Evolutionary conservation across 2,329 filamentous ascomycete species (phyloP), one percentile per base, ranked within the genome.

Genomic region (Colletotrichum nymphaeae): DNA sequence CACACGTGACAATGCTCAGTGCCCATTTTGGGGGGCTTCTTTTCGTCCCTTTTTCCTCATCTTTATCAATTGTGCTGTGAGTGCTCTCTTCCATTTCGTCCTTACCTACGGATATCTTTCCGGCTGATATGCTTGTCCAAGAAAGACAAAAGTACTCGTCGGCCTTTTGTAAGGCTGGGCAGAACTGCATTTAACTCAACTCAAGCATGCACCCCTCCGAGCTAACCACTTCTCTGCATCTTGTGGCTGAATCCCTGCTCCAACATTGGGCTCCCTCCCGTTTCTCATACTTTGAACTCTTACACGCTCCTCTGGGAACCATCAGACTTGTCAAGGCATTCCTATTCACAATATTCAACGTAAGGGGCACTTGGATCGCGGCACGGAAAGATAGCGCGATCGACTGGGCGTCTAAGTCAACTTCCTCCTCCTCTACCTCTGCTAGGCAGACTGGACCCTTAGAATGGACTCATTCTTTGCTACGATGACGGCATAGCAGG

Each of bases 121-220:
- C 32, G 32, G 37, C 37, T 42, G 8, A 42, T 42, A 42, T 42
- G 37, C 16, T 19, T 42, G 37, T 12, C 30, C 12, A 64, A 59
- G 53, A 22, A 28, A 5, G 35, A n/a, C 69, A 72, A 64, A 69
- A 59, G 52, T 60, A 28, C 59, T 32, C 28, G 57, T 11, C 30
- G 70, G 14, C 26, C 60, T 60, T 62, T 65, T 65, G 66, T 14
- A 30, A 59, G 28, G 16, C 66, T 69, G 28, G 70, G 70, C 70
- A 52, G 35, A 68, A 9, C 19, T n/a, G 14, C 58, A 58, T 56
- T 42, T 49, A 64, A 6, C 32, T 49, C 26, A 16, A 16, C 12
- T 26, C 55, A 30, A 52, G 30, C 19, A 14, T 37, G 28, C 22
- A 26, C 12, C 28, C 11, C 9, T 7, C 22, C 30, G 11, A 6